Base-by-base conservation (phyloP, 371 early-diverging fungal species). In the Rhizopus sp. region DNA sequence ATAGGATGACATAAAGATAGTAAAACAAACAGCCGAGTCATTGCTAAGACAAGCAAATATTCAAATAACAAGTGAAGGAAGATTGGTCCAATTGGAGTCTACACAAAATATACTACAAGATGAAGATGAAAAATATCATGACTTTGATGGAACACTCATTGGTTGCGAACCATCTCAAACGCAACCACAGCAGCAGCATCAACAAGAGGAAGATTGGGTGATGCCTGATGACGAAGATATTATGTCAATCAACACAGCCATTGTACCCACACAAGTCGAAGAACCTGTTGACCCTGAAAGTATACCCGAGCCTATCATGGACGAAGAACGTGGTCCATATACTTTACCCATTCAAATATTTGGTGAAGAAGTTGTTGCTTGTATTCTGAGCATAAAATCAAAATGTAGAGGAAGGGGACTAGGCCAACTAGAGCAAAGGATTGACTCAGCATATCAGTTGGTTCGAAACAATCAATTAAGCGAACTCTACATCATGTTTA, bases 381-480 rank as follows among this genome's bases (percentile, higher is more conserved):
- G 83, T 50, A 56, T 86, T 9, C 70, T 87, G 15, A 80, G 78
- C 29, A 61, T 74, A 45, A 81, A 85, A 45, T 75, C 76, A 44
- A 66, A 70, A 32, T 78, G 81, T 23, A 69, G 84, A 17, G 81
- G 78, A 45, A 62, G 68, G 39, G 88, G 84, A 10, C 37, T 87
- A 17, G 60, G 57, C 9, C 62, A 77, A 37, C 64, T 83, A 16
- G 60, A 68, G 1, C 48, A 66, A 15, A 56, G 68, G 4, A 58
- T 85, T 5, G 71, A 81, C 33, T 23, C 50, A 1, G 63, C 62
- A 13, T 41, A 57, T 39, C 33, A 57, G 2, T 35, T 73, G 37
- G 66, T 61, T 2, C 55, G 29, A 50, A 37, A 45, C 1, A 50
- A 61, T 13, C 55, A 61, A 51, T 13, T 50, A 16, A 50, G 48